Evolutionary conservation across 352 stramenopile genomes (phyloP), one percentile per base, ranked within the genome.

Genomic region (Phytophthora parvispora): DNA sequence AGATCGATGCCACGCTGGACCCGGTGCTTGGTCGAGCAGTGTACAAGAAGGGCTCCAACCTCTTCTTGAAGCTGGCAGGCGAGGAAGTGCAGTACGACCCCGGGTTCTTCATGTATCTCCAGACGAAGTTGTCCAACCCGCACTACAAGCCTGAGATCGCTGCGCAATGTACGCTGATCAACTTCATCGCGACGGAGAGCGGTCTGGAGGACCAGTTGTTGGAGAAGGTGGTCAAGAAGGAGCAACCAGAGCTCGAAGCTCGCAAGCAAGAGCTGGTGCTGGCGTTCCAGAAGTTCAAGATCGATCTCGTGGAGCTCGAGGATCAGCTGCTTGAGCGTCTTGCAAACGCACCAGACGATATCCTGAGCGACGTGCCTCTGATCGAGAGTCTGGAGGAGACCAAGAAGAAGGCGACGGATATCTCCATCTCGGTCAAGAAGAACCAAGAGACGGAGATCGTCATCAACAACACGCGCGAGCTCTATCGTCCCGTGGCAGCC

Each of bases 81-180:
- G 97, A 99, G 71, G 97, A 99, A 73, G 95, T 99, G 40, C 94
- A 99, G 67, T 99, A 99, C 72, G 94, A 99, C 61, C 90, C 94
- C 1, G 90, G 87, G 20, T 99, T 99, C 69, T 96, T 98, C 72
- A 95, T 99, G 64, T 99, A 99, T 73, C 67, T 99, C 59, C 97
- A 99, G 70, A 99, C 97, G 1, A 99, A 99, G 75, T 77, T 99
- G 24, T 98, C 89, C 58, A 99, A 99, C 71, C 97, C 97, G 20
- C 97, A 99, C 73, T 99, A 99, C 84, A 99, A 99, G 63, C 97
- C 97, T n/a, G 97, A 99, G 74, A 98, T 99, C 45, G 92, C 95
- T 0, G 97, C 97, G 6, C 97, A 99, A 71, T 97, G 91, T 55
- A 99, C 97, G 29, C 67, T 99, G n/a, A 99, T 99, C 73, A 99